A percentile compares a stretch with the other conserved stretches of the same genome.
Evolutionary conservation across 164 flowering plant species (phyloP).

Genomic region (Dillenia turbinata): DNA sequence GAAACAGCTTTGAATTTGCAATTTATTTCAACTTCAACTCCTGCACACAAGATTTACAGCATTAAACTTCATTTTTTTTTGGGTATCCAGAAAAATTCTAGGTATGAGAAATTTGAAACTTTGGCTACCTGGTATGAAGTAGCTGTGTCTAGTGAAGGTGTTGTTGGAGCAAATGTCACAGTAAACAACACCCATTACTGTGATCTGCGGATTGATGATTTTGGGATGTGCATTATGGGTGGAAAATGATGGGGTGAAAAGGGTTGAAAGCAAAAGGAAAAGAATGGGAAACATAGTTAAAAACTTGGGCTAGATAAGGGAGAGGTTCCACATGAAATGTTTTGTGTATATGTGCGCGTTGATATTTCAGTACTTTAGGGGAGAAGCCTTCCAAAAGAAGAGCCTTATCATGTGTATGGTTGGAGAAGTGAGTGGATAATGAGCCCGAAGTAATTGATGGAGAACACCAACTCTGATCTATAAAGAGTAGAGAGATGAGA

Average conservation of each 20-base stretch:
- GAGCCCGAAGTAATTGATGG: slow-evolving; percentile 21
- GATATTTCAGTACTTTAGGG: too few relatives aligned
- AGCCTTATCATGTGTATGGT: slow-evolving; percentile 10
- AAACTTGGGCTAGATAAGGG: slow-evolving; percentile 8
- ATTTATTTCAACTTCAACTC: slow-evolving; percentile 51
- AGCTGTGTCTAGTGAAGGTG: slow-evolving; percentile 80
- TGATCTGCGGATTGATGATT: slow-evolving; percentile 35
- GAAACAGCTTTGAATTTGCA: slow-evolving; percentile 62
- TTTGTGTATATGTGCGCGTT: neutral
- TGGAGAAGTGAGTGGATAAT: slow-evolving; percentile 13
- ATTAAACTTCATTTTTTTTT: too few relatives aligned
- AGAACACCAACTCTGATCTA: slow-evolving; percentile 14
- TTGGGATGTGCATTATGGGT: slow-evolving; percentile 13
- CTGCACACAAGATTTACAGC: slow-evolving; percentile 17
- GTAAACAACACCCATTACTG: slow-evolving; percentile 78
- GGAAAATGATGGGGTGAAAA: slow-evolving; percentile 14
- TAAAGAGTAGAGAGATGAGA: slow-evolving; percentile 6
- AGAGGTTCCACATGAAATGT: slow-evolving; percentile 4
- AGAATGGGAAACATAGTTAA: slow-evolving; percentile 23
- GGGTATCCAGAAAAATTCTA: too few relatives aligned
- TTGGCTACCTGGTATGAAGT: slow-evolving; percentile 77
- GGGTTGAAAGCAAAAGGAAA: slow-evolving; percentile 23
- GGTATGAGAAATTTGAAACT: too few relatives aligned
- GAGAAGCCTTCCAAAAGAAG: slow-evolving; percentile 3
- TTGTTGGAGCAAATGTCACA: slow-evolving; percentile 89